Evolutionary conservation across 2,329 filamentous ascomycete genomes (phyloP), one percentile per base, ranked within the genome.

Genomic region (Cadophora malorum): DNA sequence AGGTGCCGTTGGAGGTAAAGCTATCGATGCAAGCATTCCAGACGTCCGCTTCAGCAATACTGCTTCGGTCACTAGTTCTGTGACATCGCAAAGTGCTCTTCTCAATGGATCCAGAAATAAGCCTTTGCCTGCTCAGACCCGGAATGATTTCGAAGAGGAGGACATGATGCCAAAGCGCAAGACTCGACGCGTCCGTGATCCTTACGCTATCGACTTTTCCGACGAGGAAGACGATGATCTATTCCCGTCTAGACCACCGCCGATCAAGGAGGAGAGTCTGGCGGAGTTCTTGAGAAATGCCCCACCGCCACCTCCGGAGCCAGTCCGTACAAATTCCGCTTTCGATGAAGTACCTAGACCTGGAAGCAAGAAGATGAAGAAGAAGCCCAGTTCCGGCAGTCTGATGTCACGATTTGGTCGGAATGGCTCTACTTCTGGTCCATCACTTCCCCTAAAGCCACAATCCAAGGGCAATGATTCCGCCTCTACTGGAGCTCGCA

Each of bases 201-300:
- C 95, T 0, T 98, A 98, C 73, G 93, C 94, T n/a, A 93, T 98
- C 71, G 94, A 97, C 76, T 83, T 89, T 35, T 91, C 90, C 14
- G 77, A 80, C 55, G 79, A 80, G 41, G 79, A 79, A 60, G 76
- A 79, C 38, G 77, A 79, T 6, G 64, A 64, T 14, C 63, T 62
- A 8, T 28, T 63, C n/a, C 33, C 63, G 0, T 67, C 67, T 10
- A 73, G 66, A 49, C 68, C 71, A 25, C 71, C 73, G 45, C 71
- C 73, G 0, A 74, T 73, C 19, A 65, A 72, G 65, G 88, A 91
- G 75, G 90, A 94, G 79, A 91, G 88, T 70, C 78, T 94, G 60
- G 87, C 90, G 38, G 91, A 94, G 71, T 94, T 94, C 76, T 78
- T 94, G 50, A 86, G 85, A 68, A 92, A 87, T 78, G 89, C 86